phyloP scores from a whole-genome alignment of 2,329 filamentous ascomycete species.

The Pezicula radicicola region DNA sequence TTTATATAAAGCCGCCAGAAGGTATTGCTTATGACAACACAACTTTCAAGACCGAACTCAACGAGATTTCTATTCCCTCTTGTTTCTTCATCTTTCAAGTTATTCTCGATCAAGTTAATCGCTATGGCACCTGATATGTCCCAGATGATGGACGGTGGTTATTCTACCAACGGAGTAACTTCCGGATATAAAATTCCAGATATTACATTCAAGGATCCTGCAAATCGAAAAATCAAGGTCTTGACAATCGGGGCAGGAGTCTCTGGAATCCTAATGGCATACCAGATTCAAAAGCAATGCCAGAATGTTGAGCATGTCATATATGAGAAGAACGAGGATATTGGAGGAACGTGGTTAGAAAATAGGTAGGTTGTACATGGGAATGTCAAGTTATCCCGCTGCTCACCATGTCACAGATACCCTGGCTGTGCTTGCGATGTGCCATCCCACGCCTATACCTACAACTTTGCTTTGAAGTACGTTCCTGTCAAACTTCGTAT shows the following conservation, averaged over 20 bases:
- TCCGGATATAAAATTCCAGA: conserved; percentile 12
- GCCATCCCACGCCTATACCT: conserved; percentile 30
- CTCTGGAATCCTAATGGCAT: conserved; percentile 43
- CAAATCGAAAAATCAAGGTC: conserved; percentile 40
- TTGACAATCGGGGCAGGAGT: conserved; percentile 46
- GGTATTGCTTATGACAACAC: not conserved
- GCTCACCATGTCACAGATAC: conserved; percentile 32
- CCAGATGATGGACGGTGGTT: conserved; percentile 3
- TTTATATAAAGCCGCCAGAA: too few species aligned
- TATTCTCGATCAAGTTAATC: not conserved
- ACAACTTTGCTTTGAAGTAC: conserved; percentile 55
- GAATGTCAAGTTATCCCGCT: too few species aligned
- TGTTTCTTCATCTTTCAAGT: not conserved
- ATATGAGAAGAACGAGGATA: conserved; percentile 43
- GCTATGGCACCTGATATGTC: conserved; percentile 17
- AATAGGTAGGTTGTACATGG: conserved; percentile 21
- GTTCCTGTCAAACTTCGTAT: not conserved
- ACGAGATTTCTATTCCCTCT: too few species aligned
- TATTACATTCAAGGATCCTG: conserved; percentile 27
- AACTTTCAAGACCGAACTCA: not conserved
- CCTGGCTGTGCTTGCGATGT: conserved; percentile 48
- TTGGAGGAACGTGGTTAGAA: conserved; percentile 43
- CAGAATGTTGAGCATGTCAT: conserved; percentile 40
- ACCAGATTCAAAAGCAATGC: conserved; percentile 42
- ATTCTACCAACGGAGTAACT: not conserved